Conservation (phyloP, 352 stramenopile genomes). For the Phytophthora idaei region DNA sequence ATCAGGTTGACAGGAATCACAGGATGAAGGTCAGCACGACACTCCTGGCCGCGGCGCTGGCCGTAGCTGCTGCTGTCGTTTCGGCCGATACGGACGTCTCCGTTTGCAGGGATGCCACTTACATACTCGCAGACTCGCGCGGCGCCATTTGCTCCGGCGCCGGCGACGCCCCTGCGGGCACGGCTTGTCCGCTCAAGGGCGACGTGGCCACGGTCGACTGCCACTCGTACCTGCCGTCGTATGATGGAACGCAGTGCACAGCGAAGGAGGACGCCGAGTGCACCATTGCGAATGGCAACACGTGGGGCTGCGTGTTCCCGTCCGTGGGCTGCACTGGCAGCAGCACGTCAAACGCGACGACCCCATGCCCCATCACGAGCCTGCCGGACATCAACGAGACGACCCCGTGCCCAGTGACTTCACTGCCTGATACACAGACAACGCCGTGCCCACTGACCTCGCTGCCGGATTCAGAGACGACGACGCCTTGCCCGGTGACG, state of each 20-base stretch:
- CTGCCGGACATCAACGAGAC: constrained; percentile 18
- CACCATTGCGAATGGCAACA: constrained; percentile 40
- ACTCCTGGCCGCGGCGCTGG: constrained; percentile 29
- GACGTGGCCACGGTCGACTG: constrained; percentile 49
- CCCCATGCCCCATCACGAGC: constrained; percentile 19
- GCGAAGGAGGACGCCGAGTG: constrained; percentile 48
- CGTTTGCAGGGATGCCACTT: constrained; percentile 53
- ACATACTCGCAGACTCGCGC: constrained; percentile 41
- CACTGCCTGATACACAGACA: constrained; percentile 15
- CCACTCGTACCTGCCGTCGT: constrained; percentile 52
- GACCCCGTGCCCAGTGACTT: constrained; percentile 22
- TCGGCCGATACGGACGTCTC: constrained; percentile 38
- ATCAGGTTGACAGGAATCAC: constrained; percentile 8
- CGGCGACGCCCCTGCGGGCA: constrained; percentile 42
- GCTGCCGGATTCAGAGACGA: constrained; percentile 7
- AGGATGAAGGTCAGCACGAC: constrained; percentile 27
- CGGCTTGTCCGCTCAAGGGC: constrained; percentile 52
- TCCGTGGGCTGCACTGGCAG: constrained; percentile 30
- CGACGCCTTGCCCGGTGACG: not conserved
- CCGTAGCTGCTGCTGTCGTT: constrained; percentile 18
- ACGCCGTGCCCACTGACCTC: constrained; percentile 20
- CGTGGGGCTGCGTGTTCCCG: constrained; percentile 48
- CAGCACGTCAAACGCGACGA: constrained; percentile 4
- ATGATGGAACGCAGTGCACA: constrained; percentile 39
- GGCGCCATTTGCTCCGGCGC: constrained; percentile 59